Evolutionary conservation across 768 basidiomycete species (phyloP), one percentile per base, ranked within the genome.

Genomic region (Cytidiella melzeri): DNA sequence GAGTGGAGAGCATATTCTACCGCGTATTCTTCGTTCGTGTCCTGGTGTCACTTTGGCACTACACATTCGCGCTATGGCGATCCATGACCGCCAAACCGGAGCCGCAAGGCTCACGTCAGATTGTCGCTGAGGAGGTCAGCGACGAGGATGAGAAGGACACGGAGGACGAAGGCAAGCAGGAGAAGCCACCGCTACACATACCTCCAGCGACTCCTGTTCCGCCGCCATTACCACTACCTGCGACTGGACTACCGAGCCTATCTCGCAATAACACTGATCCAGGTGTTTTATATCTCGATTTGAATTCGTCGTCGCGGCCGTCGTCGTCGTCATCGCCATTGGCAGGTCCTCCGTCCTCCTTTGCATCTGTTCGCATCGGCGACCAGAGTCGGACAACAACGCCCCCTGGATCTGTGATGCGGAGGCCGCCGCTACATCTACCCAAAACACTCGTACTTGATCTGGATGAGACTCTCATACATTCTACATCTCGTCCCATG

Each of bases 381-480:
- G 45, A 55, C 52, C 36, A 63, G 38, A 67, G 72, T 18, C 69
- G 77, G 45, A 70, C 76, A 42, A 62, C 73, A 3, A 79, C 81
- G 0, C 79, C 83, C 48, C 66, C 70, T n/a, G 30, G 30, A 7
- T 62, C 72, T 20, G 56, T 66, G 15, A 56, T 74, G 11, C 77
- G 80, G 55, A 83, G 76, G 60, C 79, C 84, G 0, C 83, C 85
- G 3, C 86, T 95, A 55, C 85, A 85, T 58, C 73, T 81, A 26
- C 92, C 81, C 23, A 99, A 99, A 73, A 96, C 93, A 0, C 83
- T 99, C 30, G 93, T 99, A 25, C 81, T 99, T 39, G 96, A 99
- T 69, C 75, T 99, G 45, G 96, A 99, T 65, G 96, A 99, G 70
- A 99, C 96, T 1, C 81, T 99, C 42, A 98, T 98, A 50, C 96